Percentiles rank a stretch among this genome's conserved stretches.
Conservation (phyloP, 768 basidiomycete genomes). For the Nidularia pulvinata region DNA sequence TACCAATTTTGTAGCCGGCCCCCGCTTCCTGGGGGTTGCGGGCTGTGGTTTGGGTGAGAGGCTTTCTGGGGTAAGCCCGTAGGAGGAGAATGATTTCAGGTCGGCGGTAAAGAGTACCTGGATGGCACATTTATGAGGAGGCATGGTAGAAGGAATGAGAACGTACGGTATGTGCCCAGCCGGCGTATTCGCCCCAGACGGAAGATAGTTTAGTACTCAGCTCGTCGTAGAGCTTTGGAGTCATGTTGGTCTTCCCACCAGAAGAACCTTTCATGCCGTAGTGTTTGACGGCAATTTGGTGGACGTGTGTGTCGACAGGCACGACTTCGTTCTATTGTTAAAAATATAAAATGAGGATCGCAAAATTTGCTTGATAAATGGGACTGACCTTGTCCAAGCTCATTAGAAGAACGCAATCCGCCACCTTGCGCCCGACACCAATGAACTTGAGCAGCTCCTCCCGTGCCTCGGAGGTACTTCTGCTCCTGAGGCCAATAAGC, state of each 20-base stretch:
- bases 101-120: constrained; percentile 80
- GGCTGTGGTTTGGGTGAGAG: constrained; percentile 6
- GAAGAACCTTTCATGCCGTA: constrained; percentile 60
- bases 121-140: neutral
- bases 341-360: neutral
- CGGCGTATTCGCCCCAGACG: constrained; percentile 85
- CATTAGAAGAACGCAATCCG: constrained; percentile 94
- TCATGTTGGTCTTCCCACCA: constrained; percentile 58
- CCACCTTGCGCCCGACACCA: constrained; percentile 96
- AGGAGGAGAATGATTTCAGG: constrained; percentile 62
- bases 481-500: constrained; percentile 51
- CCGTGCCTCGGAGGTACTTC: constrained; percentile 59
- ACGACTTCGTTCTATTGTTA: constrained; percentile 70
- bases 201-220: constrained; percentile 58
- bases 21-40: constrained; percentile 5
- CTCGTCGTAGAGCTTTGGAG: constrained; percentile 74
- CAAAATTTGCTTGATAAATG: neutral
- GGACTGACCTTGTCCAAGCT: constrained; percentile 77
- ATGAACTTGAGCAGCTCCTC: constrained; percentile 77
- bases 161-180: constrained; percentile 87
- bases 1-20: neutral
- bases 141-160: neutral
- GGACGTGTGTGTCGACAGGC: constrained; percentile 95
- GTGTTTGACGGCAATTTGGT: constrained; percentile 83
- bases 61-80: constrained; percentile 38